These are phyloP conservation scores for Claviceps africana DNA, from an alignment of 2,329 filamentous ascomycete species.

Conservation along the genomic window DNA sequence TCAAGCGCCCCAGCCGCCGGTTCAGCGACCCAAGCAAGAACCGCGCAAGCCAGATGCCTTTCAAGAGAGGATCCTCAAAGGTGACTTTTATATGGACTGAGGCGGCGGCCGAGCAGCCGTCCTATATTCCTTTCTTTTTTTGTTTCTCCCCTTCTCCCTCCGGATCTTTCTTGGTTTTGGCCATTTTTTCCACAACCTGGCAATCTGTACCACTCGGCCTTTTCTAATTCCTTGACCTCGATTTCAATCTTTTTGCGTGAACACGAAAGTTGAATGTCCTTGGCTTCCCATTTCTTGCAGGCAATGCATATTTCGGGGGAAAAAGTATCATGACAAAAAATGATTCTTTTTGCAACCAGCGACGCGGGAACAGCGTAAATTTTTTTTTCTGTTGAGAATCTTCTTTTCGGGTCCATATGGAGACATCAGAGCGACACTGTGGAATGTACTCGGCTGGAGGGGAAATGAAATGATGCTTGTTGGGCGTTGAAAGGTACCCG, in stretches of 20 bases:
- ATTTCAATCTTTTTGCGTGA: background rate
- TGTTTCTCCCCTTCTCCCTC: too few species aligned
- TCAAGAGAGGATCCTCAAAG: constrained; percentile 93
- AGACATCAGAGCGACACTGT: background rate
- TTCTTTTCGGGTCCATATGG: background rate
- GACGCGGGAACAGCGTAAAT: background rate
- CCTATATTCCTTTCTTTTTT: background rate
- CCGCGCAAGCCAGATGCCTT: constrained; percentile 76
- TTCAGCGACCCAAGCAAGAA: constrained; percentile 31
- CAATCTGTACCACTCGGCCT: background rate
- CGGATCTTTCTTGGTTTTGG: too few species aligned
- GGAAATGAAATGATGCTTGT: background rate
- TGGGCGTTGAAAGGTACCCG: background rate
- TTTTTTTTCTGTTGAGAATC: background rate
- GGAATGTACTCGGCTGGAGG: background rate
- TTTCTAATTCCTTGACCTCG: background rate
- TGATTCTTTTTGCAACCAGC: background rate
- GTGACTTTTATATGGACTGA: constrained; percentile 96
- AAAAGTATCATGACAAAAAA: background rate
- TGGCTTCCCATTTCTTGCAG: background rate
- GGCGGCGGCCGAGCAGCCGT: background rate
- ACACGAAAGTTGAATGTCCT: background rate
- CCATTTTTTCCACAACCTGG: background rate
- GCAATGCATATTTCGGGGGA: background rate
- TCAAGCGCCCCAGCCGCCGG: constrained; percentile 26